Conservation (phyloP, 345 rosid species). For the Rhizophora apiculata region DNA sequence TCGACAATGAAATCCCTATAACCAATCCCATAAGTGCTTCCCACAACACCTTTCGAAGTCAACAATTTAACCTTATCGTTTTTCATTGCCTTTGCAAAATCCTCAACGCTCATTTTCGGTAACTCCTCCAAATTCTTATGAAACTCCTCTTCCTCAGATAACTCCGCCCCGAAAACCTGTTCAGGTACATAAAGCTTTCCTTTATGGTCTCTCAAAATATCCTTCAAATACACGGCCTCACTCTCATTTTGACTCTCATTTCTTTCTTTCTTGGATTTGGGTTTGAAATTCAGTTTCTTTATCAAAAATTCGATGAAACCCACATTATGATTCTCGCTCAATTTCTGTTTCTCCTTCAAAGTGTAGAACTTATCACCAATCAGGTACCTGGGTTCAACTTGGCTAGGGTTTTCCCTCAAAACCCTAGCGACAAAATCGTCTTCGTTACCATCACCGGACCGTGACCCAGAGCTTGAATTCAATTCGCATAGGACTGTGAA, state of each 20-base stretch:
- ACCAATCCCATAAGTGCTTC: conserved; percentile 24
- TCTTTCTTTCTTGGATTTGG: conserved; percentile 23
- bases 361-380: conserved; percentile 57
- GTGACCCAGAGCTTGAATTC: conserved; percentile 29
- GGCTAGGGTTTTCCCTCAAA: conserved; percentile 83
- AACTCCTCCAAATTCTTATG: conserved; percentile 53
- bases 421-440: conserved; percentile 69
- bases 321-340: conserved; percentile 36
- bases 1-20: conserved; percentile 64
- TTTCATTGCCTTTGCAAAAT: conserved; percentile 61
- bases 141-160: conserved; percentile 76
- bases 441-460: conserved; percentile 27
- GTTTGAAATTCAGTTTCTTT: conserved; percentile 42
- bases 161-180: conserved; percentile 66
- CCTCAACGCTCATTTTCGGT: conserved; percentile 71
- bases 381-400: conserved; percentile 63
- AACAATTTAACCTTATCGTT: conserved; percentile 64
- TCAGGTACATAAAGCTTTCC: conserved; percentile 93
- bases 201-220: conserved; percentile 67
- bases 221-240: conserved; percentile 65
- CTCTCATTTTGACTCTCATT: conserved; percentile 22
- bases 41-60: conserved; percentile 57
- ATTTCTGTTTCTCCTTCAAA: conserved; percentile 53
- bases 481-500: conserved; percentile 46
- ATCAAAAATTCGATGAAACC: conserved; percentile 43